Evolutionary conservation across 2,329 filamentous ascomycete genomes (phyloP).

Genomic region (Colletotrichum sp.): DNA sequence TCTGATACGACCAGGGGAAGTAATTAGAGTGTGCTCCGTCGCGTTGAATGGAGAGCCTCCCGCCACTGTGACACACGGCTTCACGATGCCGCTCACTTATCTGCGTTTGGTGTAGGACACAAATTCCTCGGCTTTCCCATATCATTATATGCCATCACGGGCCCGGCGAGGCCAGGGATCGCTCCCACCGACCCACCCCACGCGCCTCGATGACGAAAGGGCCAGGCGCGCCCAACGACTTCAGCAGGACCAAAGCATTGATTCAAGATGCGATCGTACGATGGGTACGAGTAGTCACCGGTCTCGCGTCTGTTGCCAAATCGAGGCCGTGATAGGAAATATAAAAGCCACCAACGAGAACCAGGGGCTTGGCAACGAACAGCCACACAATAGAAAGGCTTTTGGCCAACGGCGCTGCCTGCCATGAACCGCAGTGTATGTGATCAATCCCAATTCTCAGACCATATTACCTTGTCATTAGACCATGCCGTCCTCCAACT

Average conservation of each 20-base stretch:
- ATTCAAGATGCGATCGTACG: accelerated
- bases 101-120: background rate
- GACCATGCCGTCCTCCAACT: background rate
- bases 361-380: background rate
- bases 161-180: accelerated
- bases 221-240: background rate
- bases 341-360: background rate
- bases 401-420: background rate
- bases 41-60: background rate
- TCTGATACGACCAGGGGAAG: accelerated
- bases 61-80: background rate
- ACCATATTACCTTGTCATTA: accelerated
- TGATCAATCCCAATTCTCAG: background rate
- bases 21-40: background rate
- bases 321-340: background rate
- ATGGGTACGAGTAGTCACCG: accelerated
- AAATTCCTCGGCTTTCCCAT: background rate
- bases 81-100: too few species aligned
- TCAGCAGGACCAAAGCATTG: background rate
- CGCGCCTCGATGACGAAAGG: background rate
- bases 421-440: accelerated
- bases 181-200: background rate
- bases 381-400: background rate
- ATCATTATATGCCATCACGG: background rate
- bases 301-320: accelerated